Evolutionary conservation across 768 basidiomycete species (phyloP), one percentile per base, ranked within the genome.

Genomic region (Leucocoprinus sp.): DNA sequence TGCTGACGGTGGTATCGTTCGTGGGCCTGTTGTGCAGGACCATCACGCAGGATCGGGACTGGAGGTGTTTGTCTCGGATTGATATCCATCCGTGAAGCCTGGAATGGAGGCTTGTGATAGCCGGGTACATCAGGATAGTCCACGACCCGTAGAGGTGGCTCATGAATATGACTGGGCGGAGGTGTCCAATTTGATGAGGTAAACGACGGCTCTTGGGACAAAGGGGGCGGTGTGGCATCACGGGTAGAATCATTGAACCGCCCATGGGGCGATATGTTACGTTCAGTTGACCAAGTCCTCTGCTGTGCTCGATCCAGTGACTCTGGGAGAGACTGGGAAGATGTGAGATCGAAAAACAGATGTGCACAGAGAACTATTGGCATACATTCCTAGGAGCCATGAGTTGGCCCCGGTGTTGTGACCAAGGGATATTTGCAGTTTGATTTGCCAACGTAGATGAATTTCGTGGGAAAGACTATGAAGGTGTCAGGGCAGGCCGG

Each of bases 191-290:
- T 33, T 14, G 46, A 23, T 7, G 46, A 41, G 11, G 46, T 34
- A 8, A 36, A 42, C 21, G 46, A 48, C 12, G 46, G 4, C 18
- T 48, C 39, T 19, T 34, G 31, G 4, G 46, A 42, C 19, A 27
- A 5, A 8, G 39, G 46, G 2, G 39, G 46, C 6, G 39, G 39
- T 4, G 46, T 27, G 8, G 26, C 33, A 12, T 48, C 46, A 8
- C 31, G 46, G 14, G 22, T 28, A 19, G 34, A 28, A 36, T 48
- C 31, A 3, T 15, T 11, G 14, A 38, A 48, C 17, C 33, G 31
- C n/a, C 46, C 46, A 19, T 39, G 31, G 11, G 39, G 39, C 3
- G 39, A 42, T 21, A 40, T 48, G 26, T 48, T 26, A 37, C 36
- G 36, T 19, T 34, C 18, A 3, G 11, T 33, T 31, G 39, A 8